Percentiles rank a stretch among this genome's conserved stretches.
These are phyloP conservation scores for Scenedesmus sp. DNA, from an alignment of 163 green algal species.

Conservation along the genomic window DNA sequence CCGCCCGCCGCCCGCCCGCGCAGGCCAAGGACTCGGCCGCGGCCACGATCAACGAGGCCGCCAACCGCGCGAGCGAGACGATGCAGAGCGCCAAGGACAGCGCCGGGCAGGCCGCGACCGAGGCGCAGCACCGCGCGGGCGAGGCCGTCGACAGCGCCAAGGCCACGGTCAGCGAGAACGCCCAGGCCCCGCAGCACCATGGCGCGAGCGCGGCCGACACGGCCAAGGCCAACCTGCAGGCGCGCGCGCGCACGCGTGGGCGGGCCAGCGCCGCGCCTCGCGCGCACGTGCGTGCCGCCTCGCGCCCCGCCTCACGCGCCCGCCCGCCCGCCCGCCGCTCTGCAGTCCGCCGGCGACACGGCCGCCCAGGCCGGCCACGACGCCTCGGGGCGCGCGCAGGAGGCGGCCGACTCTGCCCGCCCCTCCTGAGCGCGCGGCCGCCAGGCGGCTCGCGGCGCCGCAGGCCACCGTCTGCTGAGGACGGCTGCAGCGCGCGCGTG, in stretches of 20 bases:
- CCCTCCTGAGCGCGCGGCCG: neutral
- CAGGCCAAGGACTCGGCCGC: conserved; percentile 8
- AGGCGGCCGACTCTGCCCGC: conserved; percentile 4
- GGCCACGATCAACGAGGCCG: conserved; percentile 17
- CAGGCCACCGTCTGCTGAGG: too few species aligned
- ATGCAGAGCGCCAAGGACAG: neutral
- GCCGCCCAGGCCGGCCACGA: conserved; percentile 13
- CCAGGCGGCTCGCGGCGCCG: too few species aligned
- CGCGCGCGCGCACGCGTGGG: neutral
- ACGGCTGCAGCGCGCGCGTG: too few species aligned
- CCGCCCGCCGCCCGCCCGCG: neutral
- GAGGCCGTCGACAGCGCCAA: conserved; percentile 29
- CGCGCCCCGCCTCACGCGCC: neutral
- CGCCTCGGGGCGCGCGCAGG: neutral
- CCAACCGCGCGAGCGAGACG: conserved; percentile 8
- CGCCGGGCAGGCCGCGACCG: neutral
- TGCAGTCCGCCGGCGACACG: conserved; percentile 19
- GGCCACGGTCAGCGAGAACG: conserved; percentile 15
- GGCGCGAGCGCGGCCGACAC: neutral
- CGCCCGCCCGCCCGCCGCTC: conserved; percentile 1
- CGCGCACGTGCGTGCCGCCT: neutral
- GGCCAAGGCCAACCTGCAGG: neutral
- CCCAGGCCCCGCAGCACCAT: neutral
- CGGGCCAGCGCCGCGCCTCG: neutral
- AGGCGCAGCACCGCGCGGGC: conserved; percentile 37